These are phyloP conservation scores for Pugionium cornutum DNA, from an alignment of 345 rosid species.

Conservation along the genomic window DNA sequence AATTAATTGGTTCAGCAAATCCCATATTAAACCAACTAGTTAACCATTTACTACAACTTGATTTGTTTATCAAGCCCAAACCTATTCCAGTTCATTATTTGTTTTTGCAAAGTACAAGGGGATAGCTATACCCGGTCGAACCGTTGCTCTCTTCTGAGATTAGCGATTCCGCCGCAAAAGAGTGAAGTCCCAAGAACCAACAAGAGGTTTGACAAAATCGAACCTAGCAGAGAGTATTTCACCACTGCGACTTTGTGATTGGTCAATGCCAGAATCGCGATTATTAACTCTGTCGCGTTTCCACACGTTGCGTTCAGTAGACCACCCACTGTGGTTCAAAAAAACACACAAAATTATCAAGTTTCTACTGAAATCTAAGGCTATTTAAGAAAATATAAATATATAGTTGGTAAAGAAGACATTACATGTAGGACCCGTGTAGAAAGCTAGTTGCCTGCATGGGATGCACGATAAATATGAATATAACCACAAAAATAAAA, in stretches of 20 bases:
- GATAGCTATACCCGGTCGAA: constrained; percentile 65
- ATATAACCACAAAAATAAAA: not conserved
- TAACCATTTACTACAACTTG: too few relatives aligned
- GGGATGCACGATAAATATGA: constrained; percentile 19
- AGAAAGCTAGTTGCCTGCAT: constrained; percentile 86
- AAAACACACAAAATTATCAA: not conserved
- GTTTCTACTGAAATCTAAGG: not conserved
- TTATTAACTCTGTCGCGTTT: constrained; percentile 91
- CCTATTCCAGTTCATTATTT: not conserved
- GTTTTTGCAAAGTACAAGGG: not conserved
- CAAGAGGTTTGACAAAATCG: constrained; percentile 81
- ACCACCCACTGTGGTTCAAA: constrained; percentile 72
- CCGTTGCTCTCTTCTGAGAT: constrained; percentile 66
- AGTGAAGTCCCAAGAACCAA: constrained; percentile 90
- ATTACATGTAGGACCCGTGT: constrained; percentile 91
- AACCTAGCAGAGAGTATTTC: constrained; percentile 80
- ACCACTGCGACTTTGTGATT: constrained; percentile 67
- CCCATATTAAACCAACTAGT: not conserved
- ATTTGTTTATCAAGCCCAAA: not conserved
- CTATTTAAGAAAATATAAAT: too few relatives aligned
- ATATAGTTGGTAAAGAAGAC: constrained; percentile 22
- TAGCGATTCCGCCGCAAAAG: constrained; percentile 83
- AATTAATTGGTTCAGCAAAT: not conserved
- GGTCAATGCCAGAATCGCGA: constrained; percentile 76
- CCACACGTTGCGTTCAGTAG: constrained; percentile 95